Conservation (phyloP, 2,329 filamentous ascomycete species). For the Penicillium sclerotiorum region DNA sequence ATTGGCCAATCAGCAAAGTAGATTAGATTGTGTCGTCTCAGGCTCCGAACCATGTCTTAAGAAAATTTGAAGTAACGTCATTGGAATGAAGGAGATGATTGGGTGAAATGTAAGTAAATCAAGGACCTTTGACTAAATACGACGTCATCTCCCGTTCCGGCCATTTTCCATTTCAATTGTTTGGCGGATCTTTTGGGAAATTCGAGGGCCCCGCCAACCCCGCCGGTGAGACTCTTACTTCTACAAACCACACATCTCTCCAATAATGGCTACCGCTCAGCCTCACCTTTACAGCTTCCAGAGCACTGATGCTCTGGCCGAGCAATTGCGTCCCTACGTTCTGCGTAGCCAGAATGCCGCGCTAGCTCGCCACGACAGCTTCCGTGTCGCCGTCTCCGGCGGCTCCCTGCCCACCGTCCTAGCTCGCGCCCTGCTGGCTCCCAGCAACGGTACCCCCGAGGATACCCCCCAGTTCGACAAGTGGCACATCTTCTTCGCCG, state of each 20-base stretch:
- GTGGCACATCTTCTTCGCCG: constrained; percentile 99
- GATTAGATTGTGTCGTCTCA: no score
- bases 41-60: no score
- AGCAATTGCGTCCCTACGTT: constrained; percentile 78
- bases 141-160: constrained; percentile 8
- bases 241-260: constrained; percentile 7
- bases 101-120: no score
- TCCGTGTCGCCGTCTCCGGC: constrained; percentile 91
- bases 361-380: constrained; percentile 75
- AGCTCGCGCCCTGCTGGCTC: constrained; percentile 75
- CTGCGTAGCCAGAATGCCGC: constrained; percentile 79
- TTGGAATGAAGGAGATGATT: no score
- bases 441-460: constrained; percentile 52
- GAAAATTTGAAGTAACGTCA: no score
- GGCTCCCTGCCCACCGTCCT: constrained; percentile 89
- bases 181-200: not conserved
- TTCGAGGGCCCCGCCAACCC: not conserved
- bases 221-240: not conserved
- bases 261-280: constrained; percentile 43
- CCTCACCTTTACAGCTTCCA: constrained; percentile 79
- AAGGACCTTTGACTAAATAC: constrained; percentile 1
- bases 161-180: not conserved
- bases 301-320: constrained; percentile 68
- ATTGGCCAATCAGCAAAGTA: no score
- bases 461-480: constrained; percentile 76